Percentiles rank a stretch among this genome's conserved stretches.
Conservation (phyloP, 306 rosid genomes). For the peach (Prunus persica) region Prunus_persica_NCBIv2 NC_034013.1:12722501-12723000, state of each 20-base stretch:
- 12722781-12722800: slow-evolving; percentile 7
- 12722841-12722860: slow-evolving; percentile 12
- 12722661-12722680: neutral
- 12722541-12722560: slow-evolving; percentile 65
- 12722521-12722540: slow-evolving; percentile 74
- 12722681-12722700: neutral
- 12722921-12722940: no score
- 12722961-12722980: no score
- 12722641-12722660: neutral
- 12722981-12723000: no score
- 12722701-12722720: neutral
- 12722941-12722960: no score
- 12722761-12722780: slow-evolving; percentile 22
- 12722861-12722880: neutral
- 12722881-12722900: no score
- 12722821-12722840: slow-evolving; percentile 3
- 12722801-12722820: neutral
- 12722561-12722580: slow-evolving; percentile 53
- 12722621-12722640: neutral
- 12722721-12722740: neutral
- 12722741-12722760: slow-evolving; percentile 12
- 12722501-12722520: slow-evolving; percentile 67
- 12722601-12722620: slow-evolving; percentile 53
- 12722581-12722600: slow-evolving; percentile 65
- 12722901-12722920: no score